Conservation (phyloP, 768 basidiomycete genomes). For the Leccinum subgranulosum region DNA sequence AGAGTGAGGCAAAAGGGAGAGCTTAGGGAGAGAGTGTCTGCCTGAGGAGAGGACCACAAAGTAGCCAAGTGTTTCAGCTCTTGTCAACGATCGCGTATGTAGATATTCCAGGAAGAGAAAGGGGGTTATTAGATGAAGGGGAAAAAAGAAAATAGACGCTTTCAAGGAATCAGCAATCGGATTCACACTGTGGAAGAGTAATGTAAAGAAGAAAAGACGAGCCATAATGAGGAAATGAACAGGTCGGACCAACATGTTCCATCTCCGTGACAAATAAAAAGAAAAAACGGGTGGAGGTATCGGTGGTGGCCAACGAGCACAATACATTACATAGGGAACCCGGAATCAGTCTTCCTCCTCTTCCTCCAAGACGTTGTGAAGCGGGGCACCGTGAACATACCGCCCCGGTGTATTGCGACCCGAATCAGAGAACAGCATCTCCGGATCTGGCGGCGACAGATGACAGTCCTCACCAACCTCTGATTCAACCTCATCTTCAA, state of each 20-base stretch:
- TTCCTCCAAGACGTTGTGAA: conserved; percentile 84
- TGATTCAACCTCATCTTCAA: conserved; percentile 25
- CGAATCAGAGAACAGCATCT: conserved; percentile 39
- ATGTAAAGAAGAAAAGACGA: neutral
- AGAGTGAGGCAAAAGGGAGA: neutral
- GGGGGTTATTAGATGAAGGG: conserved; percentile 23
- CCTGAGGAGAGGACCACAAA: conserved; percentile 26
- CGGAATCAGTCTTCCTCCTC: conserved; percentile 57
- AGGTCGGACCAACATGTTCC: conserved; percentile 5
- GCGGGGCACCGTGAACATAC: conserved; percentile 80
- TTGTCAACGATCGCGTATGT: conserved; percentile 20
- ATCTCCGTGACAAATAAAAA: conserved; percentile 1
- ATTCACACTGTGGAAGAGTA: conserved; percentile 4
- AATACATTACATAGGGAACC: conserved; percentile 20
- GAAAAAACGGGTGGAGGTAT: conserved; percentile 19
- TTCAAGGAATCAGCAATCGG: conserved; percentile 14
- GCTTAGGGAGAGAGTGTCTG: conserved; percentile 1
- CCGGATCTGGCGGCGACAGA: conserved; percentile 34
- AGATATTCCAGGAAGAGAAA: conserved; percentile 12
- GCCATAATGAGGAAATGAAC: conserved; percentile 1
- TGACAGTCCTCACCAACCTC: conserved; percentile 22
- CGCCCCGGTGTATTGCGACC: conserved; percentile 65
- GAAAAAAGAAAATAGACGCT: neutral
- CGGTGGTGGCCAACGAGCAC: conserved; percentile 21
- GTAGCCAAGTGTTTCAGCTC: neutral